Conservation (phyloP, 805 yeast genomes). For the Spathaspora girioi region DNA sequence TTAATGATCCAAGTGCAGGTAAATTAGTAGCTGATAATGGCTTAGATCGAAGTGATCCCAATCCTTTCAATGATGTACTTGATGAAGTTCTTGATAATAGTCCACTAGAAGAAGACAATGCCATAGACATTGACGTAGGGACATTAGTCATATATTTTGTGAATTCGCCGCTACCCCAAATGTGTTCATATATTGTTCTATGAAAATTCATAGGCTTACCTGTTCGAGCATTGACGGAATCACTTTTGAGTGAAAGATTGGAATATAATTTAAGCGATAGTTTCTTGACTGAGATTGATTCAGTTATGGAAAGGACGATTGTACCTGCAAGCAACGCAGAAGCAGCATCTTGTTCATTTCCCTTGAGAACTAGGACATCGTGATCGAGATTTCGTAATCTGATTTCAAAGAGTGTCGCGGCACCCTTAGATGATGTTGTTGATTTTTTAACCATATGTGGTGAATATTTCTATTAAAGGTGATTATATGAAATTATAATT, state of each 20-base stretch:
- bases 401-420: conserved; percentile 42
- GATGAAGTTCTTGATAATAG: conserved; percentile 37
- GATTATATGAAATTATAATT: background rate
- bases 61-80: conserved; percentile 36
- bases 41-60: conserved; percentile 2
- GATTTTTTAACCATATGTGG: background rate
- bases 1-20: conserved; percentile 4
- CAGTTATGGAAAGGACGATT: conserved; percentile 70
- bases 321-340: conserved; percentile 74
- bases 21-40: conserved; percentile 11
- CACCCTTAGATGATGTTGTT: conserved; percentile 16
- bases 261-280: conserved; percentile 65
- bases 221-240: conserved; percentile 29
- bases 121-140: conserved; percentile 6
- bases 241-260: conserved; percentile 59
- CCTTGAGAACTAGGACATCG: conserved; percentile 79
- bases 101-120: conserved; percentile 15
- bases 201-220: conserved; percentile 50
- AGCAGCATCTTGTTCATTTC: conserved; percentile 72
- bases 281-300: conserved; percentile 66
- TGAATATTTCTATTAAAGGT: background rate
- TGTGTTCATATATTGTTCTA: conserved; percentile 66
- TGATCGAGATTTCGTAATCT: conserved; percentile 66
- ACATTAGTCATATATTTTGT: conserved; percentile 34
- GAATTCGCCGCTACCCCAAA: conserved; percentile 69